phyloP scores from a whole-genome alignment of 1,284 basidiomycete species.

The Ustilago curta region DNA sequence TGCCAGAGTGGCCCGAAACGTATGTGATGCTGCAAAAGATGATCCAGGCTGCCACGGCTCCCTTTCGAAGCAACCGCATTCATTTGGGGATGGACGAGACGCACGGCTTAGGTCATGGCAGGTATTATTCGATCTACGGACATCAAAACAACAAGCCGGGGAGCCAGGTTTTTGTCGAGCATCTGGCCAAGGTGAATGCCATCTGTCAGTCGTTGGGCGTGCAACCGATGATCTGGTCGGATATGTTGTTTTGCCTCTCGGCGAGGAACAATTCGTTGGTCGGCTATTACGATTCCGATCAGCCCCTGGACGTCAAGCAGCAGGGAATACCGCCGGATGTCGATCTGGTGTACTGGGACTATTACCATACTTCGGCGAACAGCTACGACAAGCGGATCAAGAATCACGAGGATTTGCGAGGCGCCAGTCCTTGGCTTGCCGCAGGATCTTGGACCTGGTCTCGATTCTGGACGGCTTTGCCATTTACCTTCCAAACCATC shows the following conservation, averaged over 20 bases:
- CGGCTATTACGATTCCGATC: conserved; percentile 67
- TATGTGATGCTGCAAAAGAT: conserved; percentile 68
- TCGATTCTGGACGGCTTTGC: conserved; percentile 70
- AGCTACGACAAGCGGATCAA: conserved; percentile 67
- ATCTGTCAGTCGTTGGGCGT: conserved; percentile 62
- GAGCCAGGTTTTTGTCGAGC: conserved; percentile 60
- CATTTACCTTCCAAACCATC: conserved; percentile 70
- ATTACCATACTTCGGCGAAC: conserved; percentile 62
- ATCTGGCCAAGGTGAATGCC: conserved; percentile 64
- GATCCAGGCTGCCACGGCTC: conserved; percentile 59
- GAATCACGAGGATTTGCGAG: conserved; percentile 66
- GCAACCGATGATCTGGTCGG: conserved; percentile 70
- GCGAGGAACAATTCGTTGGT: conserved; percentile 69
- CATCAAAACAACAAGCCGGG: conserved; percentile 64
- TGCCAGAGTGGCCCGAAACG: conserved; percentile 67
- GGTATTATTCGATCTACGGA: conserved; percentile 68
- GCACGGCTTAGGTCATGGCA: conserved; percentile 69
- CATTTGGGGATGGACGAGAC: conserved; percentile 62
- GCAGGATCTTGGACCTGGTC: conserved; percentile 70
- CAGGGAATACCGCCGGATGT: conserved; percentile 64
- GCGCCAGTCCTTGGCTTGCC: conserved; percentile 68
- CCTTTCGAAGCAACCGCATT: conserved; percentile 67
- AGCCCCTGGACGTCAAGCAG: conserved; percentile 33
- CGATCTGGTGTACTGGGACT: conserved; percentile 67
- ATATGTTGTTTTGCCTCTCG: conserved; percentile 70